Conservation (phyloP, 2,329 filamentous ascomycete genomes). For the Arthrocladium fulminans region DNA sequence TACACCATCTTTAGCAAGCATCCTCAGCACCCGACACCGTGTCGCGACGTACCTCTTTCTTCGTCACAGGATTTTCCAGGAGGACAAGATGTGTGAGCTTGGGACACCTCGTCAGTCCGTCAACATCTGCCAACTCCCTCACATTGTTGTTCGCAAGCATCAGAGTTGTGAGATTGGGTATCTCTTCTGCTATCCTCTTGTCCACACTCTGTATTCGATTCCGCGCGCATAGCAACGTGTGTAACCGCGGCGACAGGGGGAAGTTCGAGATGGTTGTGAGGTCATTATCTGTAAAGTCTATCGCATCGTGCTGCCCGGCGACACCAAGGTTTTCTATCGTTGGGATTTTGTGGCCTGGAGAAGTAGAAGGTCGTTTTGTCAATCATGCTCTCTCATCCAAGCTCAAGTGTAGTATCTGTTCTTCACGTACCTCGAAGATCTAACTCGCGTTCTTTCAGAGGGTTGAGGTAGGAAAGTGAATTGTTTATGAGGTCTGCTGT, state of each 20-base stretch:
- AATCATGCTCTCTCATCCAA: constrained; percentile 58
- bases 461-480: constrained; percentile 97
- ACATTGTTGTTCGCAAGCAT: constrained; percentile 78
- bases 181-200: constrained; percentile 59
- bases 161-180: constrained; percentile 74
- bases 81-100: constrained; percentile 72
- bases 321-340: constrained; percentile 96
- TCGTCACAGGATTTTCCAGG: constrained; percentile 78
- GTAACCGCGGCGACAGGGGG: constrained; percentile 78
- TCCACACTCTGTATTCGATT: constrained; percentile 83
- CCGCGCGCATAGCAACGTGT: constrained; percentile 76
- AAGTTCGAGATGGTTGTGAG: constrained; percentile 86
- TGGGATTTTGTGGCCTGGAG: constrained; percentile 93
- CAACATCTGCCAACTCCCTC: constrained; percentile 75
- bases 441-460: constrained; percentile 95
- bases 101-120: constrained; percentile 61
- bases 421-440: constrained; percentile 98
- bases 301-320: constrained; percentile 82
- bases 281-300: constrained; percentile 98
- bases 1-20: neutral
- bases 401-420: constrained; percentile 82
- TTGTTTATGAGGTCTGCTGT: constrained; percentile 88
- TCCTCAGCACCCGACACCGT: neutral
- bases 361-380: constrained; percentile 56
- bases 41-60: constrained; percentile 68